Base-by-base conservation (phyloP, 495 filamentous ascomycete genomes). In the Aspergillus asperescens region DNA sequence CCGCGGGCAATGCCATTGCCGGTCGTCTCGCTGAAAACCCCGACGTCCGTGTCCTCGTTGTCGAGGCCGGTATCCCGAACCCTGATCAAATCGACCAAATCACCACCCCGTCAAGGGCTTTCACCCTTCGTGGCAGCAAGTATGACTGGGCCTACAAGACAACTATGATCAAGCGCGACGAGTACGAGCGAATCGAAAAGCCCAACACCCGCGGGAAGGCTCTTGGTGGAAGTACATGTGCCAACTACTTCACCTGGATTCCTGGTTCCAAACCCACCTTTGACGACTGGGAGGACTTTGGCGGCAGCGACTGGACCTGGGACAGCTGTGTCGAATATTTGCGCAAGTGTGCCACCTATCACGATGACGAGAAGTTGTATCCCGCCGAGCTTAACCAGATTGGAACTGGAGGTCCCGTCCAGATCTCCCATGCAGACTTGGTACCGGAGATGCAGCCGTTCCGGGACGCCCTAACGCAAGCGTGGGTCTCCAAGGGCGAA, bases 71-170 rank as follows among this genome's bases (percentile, higher is more conserved):
- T n/a, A 54, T 62, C 18, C 40, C 51, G 15, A 76, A 75, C 50
- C 62, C 76, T 0, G 45, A 63, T 18, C 62, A 75, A 15, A 59
- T 76, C 16, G 60, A 62, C 0, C 62, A 70, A 2, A 77, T 79
- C 55, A 71, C 64, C 1, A 77, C 75, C 7, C 76, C 75, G 10
- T 63, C 68, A 1, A 55, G 62, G 7, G 74, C 75, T 6, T 71
- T 78, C 32, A 62, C 65, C 0, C 64, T 77, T 0, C 68, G 72
- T 0, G 65, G 62, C n/a, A 73, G 68, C 55, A 59, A 77, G 50
- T 68, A 78, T 55, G 81, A 85, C 66, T 85, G 81, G 81, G 69
- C 63, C 1, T 84, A 82, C 70, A 82, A 85, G 67, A 79, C 79
- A 0, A 82, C 78, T 23, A 77, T 85, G 72, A 74, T 85, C 65